Evolutionary conservation across 345 rosid species (phyloP), one percentile per base, ranked within the genome.

Genomic region (Gynandropsis gynandra): DNA sequence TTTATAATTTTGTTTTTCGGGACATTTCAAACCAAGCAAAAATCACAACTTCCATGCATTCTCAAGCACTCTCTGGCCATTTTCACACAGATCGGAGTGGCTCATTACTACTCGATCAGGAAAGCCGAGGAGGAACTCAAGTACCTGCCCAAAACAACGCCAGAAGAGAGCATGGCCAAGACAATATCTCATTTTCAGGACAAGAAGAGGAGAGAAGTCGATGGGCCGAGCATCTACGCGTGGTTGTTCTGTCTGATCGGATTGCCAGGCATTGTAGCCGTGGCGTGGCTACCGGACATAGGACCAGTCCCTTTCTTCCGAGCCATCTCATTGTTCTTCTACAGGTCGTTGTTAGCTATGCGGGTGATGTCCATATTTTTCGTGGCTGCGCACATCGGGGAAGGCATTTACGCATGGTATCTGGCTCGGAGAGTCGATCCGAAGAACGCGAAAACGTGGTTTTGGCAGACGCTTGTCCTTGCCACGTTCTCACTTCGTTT

Each of bases 401-500:
- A 63, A 56, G 51, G 38, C 4, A 11, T 63, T n/a, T 49, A 42
- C 21, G 68, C 68, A 20, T 63, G 56, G 29, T 56, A 56, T 56
- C 10, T 56, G 5, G 62, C 47, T 56, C 4, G 46, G 21, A 63
- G 51, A 49, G 57, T 63, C 33, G 68, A 63, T 42, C 57, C 62
- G 8, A 49, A 8, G 42, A 50, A 64, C 44, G 68, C 68, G n/a
- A 56, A 17, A 12, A 57, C 58, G 35, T 64, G 62, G 52, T 64
- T 64, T 42, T 64, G 62, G 68, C 19, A 51, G 12, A 56, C 68
- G 10, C 20, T 63, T 16, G 62, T 63, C 41, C 68, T 63, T 0
- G 62, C 68, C 49, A 63, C 68, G 33, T 63, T 63, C 68, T 63
- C 62, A 0, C 62, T 55, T 49, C 24, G 62, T 0, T 63, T 63